Conservation (phyloP, 2,329 filamentous ascomycete species). For the Drechslerella coelobrocha region DNA sequence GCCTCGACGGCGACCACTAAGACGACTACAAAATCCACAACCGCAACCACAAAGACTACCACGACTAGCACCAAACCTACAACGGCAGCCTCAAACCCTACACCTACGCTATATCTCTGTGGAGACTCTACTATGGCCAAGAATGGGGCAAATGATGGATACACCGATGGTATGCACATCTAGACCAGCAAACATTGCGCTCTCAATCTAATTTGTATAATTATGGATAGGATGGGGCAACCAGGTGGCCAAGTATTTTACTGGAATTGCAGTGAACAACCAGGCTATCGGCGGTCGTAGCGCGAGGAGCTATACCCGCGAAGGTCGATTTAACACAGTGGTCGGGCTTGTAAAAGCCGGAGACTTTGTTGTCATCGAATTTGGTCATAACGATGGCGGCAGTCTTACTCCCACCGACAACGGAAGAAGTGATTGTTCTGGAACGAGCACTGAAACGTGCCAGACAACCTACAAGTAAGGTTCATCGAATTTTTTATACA, state of each 20-base stretch:
- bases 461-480: constrained; percentile 25
- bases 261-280: constrained; percentile 64
- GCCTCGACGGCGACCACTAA: constrained; percentile 2
- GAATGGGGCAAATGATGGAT: constrained; percentile 36
- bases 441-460: constrained; percentile 38
- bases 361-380: constrained; percentile 74
- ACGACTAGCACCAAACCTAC: constrained; percentile 18
- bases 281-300: constrained; percentile 71
- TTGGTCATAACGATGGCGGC: constrained; percentile 75
- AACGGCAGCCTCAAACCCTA: constrained; percentile 24
- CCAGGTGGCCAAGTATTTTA: constrained; percentile 53
- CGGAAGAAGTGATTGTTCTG: constrained; percentile 31
- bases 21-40: constrained; percentile 1
- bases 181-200: too few species aligned
- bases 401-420: constrained; percentile 55
- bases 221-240: constrained; percentile 51
- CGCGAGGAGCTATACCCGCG: constrained; percentile 70
- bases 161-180: constrained; percentile 29
- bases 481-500: too few species aligned
- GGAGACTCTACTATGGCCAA: constrained; percentile 47
- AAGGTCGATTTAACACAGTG: constrained; percentile 69
- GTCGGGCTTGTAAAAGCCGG: constrained; percentile 64
- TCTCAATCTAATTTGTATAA: neutral
- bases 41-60: constrained; percentile 9
- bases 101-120: constrained; percentile 37